Conservation (phyloP, 495 filamentous ascomycete species). For the Astrocystis sublimbata region DNA sequence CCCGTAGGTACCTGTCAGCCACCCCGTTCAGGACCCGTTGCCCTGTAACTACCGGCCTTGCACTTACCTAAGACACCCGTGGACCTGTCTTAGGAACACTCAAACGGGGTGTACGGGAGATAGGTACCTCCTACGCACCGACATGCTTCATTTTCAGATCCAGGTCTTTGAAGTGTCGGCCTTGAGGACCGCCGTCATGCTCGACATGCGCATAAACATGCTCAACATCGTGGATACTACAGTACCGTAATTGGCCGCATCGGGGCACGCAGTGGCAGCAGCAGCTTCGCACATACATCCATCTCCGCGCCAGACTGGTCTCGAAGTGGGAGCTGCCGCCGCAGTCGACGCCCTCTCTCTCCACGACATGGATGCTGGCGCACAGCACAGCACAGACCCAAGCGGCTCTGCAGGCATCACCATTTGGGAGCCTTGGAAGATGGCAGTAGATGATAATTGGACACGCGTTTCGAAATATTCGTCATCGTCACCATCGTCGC, state of each 20-base stretch:
- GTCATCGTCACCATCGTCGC: slow-evolving; percentile 8
- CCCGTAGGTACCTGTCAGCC: slow-evolving; percentile 9
- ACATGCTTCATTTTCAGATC: too few species aligned
- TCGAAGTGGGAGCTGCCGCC: slow-evolving; percentile 9
- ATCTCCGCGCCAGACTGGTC: slow-evolving; percentile 13
- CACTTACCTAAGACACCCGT: not conserved
- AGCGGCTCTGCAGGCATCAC: slow-evolving; percentile 5
- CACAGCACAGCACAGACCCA: not conserved
- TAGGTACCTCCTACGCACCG: too few species aligned
- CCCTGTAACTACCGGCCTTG: not conserved
- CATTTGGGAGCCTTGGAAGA: slow-evolving; percentile 5
- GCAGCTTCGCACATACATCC: not conserved
- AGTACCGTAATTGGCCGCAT: not conserved
- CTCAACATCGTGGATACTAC: too few species aligned
- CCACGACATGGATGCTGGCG: too few species aligned
- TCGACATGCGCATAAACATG: too few species aligned
- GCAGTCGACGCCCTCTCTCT: not conserved
- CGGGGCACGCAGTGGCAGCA: not conserved
- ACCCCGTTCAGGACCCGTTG: not conserved
- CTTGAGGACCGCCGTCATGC: too few species aligned
- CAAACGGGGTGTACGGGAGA: too few species aligned
- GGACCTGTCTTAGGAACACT: too few species aligned
- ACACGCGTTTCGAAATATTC: slow-evolving; percentile 1
- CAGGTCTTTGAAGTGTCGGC: too few species aligned
- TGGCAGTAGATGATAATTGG: too few species aligned